Base-by-base conservation (phyloP, 441 rosid species). In the Euphorbia schlechtendalii region DNA sequence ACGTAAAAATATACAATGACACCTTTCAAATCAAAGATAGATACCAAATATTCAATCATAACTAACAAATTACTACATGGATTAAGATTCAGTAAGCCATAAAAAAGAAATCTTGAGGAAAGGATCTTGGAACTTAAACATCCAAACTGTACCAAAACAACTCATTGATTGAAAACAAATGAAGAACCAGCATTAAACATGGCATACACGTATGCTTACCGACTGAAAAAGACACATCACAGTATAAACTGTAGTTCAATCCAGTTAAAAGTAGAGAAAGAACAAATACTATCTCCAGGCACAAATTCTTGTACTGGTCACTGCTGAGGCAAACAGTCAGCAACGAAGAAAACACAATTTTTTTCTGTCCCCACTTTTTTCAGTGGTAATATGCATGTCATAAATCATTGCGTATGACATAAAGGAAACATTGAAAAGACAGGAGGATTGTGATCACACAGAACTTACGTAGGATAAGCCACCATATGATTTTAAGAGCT, bases 381-480 rank as follows among this genome's bases (percentile, higher is more conserved):
- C 4, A 13, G 5, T 41, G 32, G 68, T 24, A 17, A 43, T 25
- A 13, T 12, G 45, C 45, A 20, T 18, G 54, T 15, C 18, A n/a
- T 43, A 18, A 21, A n/a, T 54, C 3, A 45, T 34, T 46, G 30
- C 62, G 3, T 3, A 66, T 32, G 8, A 30, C 9, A 20, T n/a
- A n/a, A n/a, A n/a, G n/a, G n/a, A n/a, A n/a, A n/a, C n/a, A n/a
- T n/a, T n/a, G n/a, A 46, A 32, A 13, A 27, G 12, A 46, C 12
- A 15, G 22, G 21, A n/a, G 10, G 2, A 27, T 25, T 2, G 28
- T 25, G 58, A 54, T 11, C 32, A 8, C 25, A 17, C 43, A 61
- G 51, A 22, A 59, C 96, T 87, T 81, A 91, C 96, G 73, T 74
- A 94, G 61, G 99, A 89, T 65, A 71, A 80, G 73, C 98, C 99